A percentile compares a stretch with the other conserved stretches of the same genome.
These are phyloP conservation scores for Mucuna pruriens DNA, from an alignment of 306 rosid species.

Conservation along the genomic window DNA sequence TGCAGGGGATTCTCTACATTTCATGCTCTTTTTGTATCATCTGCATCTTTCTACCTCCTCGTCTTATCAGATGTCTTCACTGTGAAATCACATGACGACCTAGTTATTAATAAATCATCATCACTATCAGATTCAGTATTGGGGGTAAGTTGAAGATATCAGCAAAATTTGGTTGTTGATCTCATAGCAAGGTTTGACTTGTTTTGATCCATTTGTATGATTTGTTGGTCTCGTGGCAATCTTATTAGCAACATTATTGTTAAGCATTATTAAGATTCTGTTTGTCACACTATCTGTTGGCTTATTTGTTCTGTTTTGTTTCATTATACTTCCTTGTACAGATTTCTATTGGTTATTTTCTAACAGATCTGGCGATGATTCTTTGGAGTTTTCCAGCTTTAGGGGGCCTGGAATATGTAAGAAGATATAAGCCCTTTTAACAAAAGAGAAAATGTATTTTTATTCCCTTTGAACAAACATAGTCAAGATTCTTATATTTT, in stretches of 20 bases:
- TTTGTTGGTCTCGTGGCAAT: not conserved
- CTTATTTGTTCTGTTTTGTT: slow-evolving; percentile 1
- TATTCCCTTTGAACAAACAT: too few relatives aligned
- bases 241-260: not conserved
- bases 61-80: slow-evolving; percentile 56
- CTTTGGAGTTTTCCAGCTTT: slow-evolving; percentile 74
- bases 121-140: slow-evolving; percentile 53
- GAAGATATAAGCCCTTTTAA: slow-evolving; percentile 43
- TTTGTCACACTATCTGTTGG: not conserved
- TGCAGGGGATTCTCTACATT: slow-evolving; percentile 77
- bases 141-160: slow-evolving; percentile 57
- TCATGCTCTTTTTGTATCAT: slow-evolving; percentile 69
- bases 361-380: slow-evolving; percentile 77
- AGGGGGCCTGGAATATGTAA: slow-evolving; percentile 84
- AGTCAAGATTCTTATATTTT: too few relatives aligned
- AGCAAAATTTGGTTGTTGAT: slow-evolving; percentile 16
- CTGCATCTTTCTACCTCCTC: slow-evolving; percentile 60
- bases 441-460: too few relatives aligned
- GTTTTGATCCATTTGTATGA: not conserved
- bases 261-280: not conserved
- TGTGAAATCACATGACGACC: slow-evolving; percentile 46
- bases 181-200: not conserved
- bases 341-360: slow-evolving; percentile 79
- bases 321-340: slow-evolving; percentile 40
- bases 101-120: slow-evolving; percentile 54